Base-by-base conservation (phyloP, 208 protist species). In the Trypanosoma conorhini region DNA sequence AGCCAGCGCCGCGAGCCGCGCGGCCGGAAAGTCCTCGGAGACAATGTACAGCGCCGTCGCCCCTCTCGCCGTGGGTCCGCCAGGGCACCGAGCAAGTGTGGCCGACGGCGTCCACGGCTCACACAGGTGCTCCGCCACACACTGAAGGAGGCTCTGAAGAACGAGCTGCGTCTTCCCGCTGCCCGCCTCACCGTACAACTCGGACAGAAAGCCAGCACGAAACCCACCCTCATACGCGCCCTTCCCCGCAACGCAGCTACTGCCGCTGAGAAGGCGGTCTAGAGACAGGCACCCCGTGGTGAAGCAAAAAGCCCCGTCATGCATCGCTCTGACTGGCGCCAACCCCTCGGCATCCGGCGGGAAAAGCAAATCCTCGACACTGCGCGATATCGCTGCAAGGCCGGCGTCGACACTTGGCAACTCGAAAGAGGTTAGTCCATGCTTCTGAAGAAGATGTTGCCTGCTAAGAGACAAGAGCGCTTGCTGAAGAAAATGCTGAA, bases 161-260 rank as follows among this genome's bases (percentile, higher is more conserved):
- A 70, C 77, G 26, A 94, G 67, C 65, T 91, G 89, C 48, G 89
- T 94, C 70, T 94, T 94, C 24, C 89, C 89, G 10, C 77, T 78
- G n/a, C 86, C 89, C 1, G 89, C 89, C 66, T 89, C 89, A 22
- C 88, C 88, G 56, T 85, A 85, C 19, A 94, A 50, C 62, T 89
- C 85, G 12, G 79, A 88, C 40, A 94, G 67, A 67, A 80, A 80
- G 9, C 88, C 83, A 26, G 74, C 76, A 54, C 81, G 70, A 55
- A 86, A 83, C 19, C 87, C 87, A 0, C 76, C 71, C 4, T 69
- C 31, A 9, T 28, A 52, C 44, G 44, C 15, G 62, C 21, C 46
- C 46, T 48, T 61, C n/a, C 5, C 38, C 13, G 17, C 10, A 46
- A 5, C 21, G 33, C 31, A 38, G 35, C 3, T 28, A 52, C 15